Percentiles rank a stretch among this genome's conserved stretches.
Conservation (phyloP, 495 filamentous ascomycete species). For the Lentithecium fluviatile region DNA sequence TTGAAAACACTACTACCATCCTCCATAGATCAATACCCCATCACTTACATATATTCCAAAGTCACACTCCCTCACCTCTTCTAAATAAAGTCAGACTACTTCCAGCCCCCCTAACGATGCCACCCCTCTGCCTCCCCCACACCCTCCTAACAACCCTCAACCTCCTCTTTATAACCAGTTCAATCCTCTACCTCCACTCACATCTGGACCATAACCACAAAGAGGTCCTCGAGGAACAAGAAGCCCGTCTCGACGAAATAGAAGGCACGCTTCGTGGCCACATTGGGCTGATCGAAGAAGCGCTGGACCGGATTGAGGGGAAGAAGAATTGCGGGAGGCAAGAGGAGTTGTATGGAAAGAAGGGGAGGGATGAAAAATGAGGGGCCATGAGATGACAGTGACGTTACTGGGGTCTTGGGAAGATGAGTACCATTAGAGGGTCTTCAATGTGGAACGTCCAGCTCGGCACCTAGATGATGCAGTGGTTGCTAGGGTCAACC, state of each 20-base stretch:
- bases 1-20: not conserved
- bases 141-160: conserved; percentile 37
- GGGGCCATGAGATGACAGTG: too few relatives aligned
- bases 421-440: too few relatives aligned
- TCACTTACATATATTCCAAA: not conserved
- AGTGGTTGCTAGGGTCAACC: too few relatives aligned
- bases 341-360: conserved; percentile 28
- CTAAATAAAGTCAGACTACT: not conserved
- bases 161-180: conserved; percentile 40
- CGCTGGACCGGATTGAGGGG: conserved; percentile 45
- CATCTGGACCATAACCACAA: conserved; percentile 48
- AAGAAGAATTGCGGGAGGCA: conserved; percentile 31
- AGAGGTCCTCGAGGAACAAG: too few relatives aligned
- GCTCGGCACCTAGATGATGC: too few relatives aligned
- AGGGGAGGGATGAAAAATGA: conserved; percentile 30
- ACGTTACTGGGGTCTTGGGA: too few relatives aligned
- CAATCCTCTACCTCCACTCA: conserved; percentile 33
- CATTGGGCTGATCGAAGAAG: conserved; percentile 50
- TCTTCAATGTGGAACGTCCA: too few relatives aligned
- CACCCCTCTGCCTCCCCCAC: conserved; percentile 35
- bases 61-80: not conserved
- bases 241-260: conserved; percentile 50
- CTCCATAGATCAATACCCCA: not conserved
- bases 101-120: conserved; percentile 26
- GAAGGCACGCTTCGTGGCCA: conserved; percentile 51